Conservation (phyloP, 345 rosid genomes). For the Cochlearia excelsa region DNA sequence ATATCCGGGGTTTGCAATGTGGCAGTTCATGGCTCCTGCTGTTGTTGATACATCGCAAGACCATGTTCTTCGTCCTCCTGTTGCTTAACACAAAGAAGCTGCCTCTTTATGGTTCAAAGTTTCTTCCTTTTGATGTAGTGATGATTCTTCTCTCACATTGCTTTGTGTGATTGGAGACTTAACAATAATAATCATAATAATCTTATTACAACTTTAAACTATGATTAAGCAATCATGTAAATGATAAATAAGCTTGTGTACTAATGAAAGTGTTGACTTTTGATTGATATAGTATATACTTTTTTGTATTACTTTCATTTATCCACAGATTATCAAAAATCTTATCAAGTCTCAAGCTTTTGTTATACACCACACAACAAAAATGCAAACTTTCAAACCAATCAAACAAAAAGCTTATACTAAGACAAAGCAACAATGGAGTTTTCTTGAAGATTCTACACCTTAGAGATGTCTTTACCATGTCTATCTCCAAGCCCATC, state of each 20-base stretch:
- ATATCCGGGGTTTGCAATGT: conserved; percentile 92
- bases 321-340: too few relatives aligned
- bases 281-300: too few relatives aligned
- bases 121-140: conserved; percentile 13
- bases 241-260: not conserved
- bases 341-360: not conserved
- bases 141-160: too few relatives aligned
- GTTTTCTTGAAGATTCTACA: conserved; percentile 22
- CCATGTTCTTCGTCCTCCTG: conserved; percentile 88
- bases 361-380: conserved; percentile 35
- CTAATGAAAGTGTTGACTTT: too few relatives aligned
- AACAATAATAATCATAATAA: too few relatives aligned
- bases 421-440: conserved; percentile 19
- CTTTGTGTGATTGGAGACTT: too few relatives aligned
- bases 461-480: conserved; percentile 25
- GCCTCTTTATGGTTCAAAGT: not conserved
- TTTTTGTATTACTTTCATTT: too few relatives aligned
- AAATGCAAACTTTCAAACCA: conserved; percentile 14
- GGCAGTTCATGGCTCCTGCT: conserved; percentile 98
- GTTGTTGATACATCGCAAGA: conserved; percentile 89
- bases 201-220: too few relatives aligned
- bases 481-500: conserved; percentile 30
- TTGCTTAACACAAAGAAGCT: conserved; percentile 46
- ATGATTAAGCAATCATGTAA: not conserved
- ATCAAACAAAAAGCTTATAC: conserved; percentile 1